Conservation (phyloP, 768 basidiomycete genomes). For the Pleurotus djamor region DNA sequence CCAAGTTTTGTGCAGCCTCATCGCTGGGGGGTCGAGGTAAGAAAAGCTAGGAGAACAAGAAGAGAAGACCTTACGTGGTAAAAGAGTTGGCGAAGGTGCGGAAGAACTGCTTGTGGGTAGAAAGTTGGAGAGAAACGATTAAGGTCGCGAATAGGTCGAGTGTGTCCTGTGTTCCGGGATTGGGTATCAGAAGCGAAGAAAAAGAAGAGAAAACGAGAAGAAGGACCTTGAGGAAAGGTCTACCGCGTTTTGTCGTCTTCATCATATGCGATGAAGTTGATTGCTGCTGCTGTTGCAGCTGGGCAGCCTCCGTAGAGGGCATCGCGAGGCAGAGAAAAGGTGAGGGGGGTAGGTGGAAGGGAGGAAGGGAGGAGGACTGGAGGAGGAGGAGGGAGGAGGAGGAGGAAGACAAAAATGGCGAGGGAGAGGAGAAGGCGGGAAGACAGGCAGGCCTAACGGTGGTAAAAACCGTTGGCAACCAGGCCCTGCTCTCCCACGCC, state of each 20-base stretch:
- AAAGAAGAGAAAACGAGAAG: conserved; percentile 11
- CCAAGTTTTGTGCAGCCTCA: conserved; percentile 90
- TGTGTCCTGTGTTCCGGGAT: conserved; percentile 66
- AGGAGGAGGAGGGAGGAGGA: conserved; percentile 19
- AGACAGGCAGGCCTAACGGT: conserved; percentile 35
- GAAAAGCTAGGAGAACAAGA: conserved; percentile 11
- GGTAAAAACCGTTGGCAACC: conserved; percentile 26
- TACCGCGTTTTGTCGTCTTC: conserved; percentile 96
- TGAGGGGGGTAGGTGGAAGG: conserved; percentile 43
- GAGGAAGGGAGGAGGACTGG: conserved; percentile 19
- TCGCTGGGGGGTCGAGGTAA: conserved; percentile 53
- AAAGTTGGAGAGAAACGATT: conserved; percentile 87
- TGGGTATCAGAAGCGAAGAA: conserved; percentile 8
- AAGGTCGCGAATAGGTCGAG: conserved; percentile 98
- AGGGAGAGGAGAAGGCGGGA: conserved; percentile 25
- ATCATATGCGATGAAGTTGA: conserved; percentile 90
- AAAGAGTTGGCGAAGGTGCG: conserved; percentile 93
- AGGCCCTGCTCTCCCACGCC: conserved; percentile 5
- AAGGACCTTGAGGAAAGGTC: conserved; percentile 87
- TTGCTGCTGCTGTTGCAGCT: conserved; percentile 9
- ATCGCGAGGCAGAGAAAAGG: conserved; percentile 45
- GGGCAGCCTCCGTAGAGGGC: conserved; percentile 35
- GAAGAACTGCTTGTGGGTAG: conserved; percentile 94
- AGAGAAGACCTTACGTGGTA: conserved; percentile 70
- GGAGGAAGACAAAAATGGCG: conserved; percentile 22